Conservation (phyloP, 805 yeast genomes). For the Priceomyces castillae region DNA sequence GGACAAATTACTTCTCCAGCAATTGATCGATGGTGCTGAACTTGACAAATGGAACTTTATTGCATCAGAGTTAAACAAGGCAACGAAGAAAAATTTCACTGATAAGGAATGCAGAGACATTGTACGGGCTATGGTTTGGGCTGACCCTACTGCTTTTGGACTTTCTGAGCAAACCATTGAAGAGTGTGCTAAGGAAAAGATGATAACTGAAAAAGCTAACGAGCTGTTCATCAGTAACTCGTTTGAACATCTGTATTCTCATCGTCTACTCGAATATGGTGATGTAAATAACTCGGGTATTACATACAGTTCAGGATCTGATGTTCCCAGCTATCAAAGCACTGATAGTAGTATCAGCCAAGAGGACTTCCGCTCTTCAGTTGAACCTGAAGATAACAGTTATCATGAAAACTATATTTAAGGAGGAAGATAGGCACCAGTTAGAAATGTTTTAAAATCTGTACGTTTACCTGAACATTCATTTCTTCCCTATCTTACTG, state of each 20-base stretch:
- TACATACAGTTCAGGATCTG: conserved; percentile 2
- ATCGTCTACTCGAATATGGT: conserved; percentile 7
- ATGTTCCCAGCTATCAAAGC: background rate
- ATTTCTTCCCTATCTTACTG: background rate
- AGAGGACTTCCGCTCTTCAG: background rate
- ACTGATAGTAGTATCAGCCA: background rate
- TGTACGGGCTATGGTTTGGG: conserved; percentile 50
- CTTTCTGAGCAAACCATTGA: conserved; percentile 45
- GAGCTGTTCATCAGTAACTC: conserved; percentile 15
- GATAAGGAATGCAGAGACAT: conserved; percentile 55
- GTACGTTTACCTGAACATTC: background rate
- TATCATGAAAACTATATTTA: background rate
- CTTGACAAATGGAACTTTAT: conserved; percentile 65
- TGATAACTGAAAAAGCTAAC: conserved; percentile 31
- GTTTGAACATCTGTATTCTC: conserved; percentile 11
- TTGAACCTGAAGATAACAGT: background rate
- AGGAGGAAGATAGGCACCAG: too few species aligned
- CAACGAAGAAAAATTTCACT: conserved; percentile 49
- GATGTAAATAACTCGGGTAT: conserved; percentile 1
- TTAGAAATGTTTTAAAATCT: too few species aligned
- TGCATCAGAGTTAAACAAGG: conserved; percentile 58
- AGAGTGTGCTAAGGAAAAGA: conserved; percentile 38
- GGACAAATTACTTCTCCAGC: conserved; percentile 51
- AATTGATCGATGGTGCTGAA: conserved; percentile 65
- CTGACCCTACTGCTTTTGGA: conserved; percentile 57